Base-by-base conservation (phyloP, 306 rosid genomes). In the Begonia masoniana region DNA sequence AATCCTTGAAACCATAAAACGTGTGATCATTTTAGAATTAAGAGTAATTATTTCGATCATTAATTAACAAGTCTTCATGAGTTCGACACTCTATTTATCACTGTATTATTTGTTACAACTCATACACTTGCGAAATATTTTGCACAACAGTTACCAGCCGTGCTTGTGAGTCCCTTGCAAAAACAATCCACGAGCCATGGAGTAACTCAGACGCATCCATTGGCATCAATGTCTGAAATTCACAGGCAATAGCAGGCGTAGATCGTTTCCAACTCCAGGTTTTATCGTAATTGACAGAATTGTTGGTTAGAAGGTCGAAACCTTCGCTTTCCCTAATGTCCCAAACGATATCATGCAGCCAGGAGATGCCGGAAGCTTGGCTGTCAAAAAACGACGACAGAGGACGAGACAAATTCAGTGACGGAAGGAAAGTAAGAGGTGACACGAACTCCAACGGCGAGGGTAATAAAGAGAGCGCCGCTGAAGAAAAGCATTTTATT, bases 161-260 rank as follows among this genome's bases (percentile, higher is more conserved):
- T 19, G 95, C 94, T 50, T 88, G 95, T 7, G 97, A 88, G 67
- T 88, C 97, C 13, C 97, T 95, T 7, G 87, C 95, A 17, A 88
- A 69, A 21, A 88, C 72, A 5, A 85, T 76, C 97, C 94, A 88
- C 2, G 97, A 88, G 19, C 97, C 97, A 50, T 88, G 82, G 49
- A 88, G 89, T 78, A 88, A 72, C 70, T 82, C 97, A 56, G 75
- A 56, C 50, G 75, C 78, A 45, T 85, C 87, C 46, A 42, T 57
- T 8, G 62, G 67, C 21, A 54, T 62, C 47, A 82, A 65, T 63
- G 66, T 78, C 77, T 80, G 89, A 50, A 83, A 87, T 54, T 71
- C 89, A 41, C 96, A 87, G 0, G 72, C 63, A 10, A 68, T 48
- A 24, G 77, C 75, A 26, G 82, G 47, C 50, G 68, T 23, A 9